A percentile compares a stretch with the other conserved stretches of the same genome.
These are phyloP conservation scores for Candida chilensis DNA, from an alignment of 805 yeast genomes.

Conservation along the genomic window DNA sequence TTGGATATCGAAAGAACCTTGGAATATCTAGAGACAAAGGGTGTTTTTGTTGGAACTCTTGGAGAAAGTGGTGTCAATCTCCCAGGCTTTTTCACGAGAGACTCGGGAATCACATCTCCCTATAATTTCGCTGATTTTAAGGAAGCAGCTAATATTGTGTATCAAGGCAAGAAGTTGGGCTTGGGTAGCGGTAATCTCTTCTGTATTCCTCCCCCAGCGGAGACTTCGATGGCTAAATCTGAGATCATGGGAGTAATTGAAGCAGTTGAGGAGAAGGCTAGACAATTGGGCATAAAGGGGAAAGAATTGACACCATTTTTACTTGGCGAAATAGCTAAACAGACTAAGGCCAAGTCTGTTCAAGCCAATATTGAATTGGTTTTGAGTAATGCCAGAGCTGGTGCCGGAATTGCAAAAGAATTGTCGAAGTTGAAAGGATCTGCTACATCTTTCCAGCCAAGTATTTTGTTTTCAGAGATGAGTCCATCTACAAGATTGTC, in stretches of 20 bases:
- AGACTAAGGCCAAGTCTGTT: constrained; percentile 66
- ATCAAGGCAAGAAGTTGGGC: constrained; percentile 33
- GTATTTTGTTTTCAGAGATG: constrained; percentile 3
- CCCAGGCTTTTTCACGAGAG: constrained; percentile 79
- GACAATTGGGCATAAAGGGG: constrained; percentile 43
- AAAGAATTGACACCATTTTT: constrained; percentile 77
- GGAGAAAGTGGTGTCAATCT: constrained; percentile 43
- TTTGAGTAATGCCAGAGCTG: constrained; percentile 63
- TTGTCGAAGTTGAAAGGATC: constrained; percentile 30
- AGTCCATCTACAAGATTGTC: too few species aligned
- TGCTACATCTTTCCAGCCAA: not conserved
- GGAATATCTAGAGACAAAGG: constrained; percentile 86
- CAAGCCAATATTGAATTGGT: constrained; percentile 69
- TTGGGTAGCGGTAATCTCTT: constrained; percentile 64
- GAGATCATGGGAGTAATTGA: constrained; percentile 49
- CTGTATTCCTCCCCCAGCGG: constrained; percentile 75
- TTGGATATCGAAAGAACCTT: constrained; percentile 72
- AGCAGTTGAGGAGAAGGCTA: constrained; percentile 51
- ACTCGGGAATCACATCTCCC: constrained; percentile 68
- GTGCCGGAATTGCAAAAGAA: constrained; percentile 55
- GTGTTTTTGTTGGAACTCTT: constrained; percentile 73
- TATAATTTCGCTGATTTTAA: constrained; percentile 42
- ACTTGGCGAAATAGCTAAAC: constrained; percentile 51
- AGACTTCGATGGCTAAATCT: constrained; percentile 44
- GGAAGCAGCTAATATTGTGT: constrained; percentile 57